A percentile compares a stretch with the other conserved stretches of the same genome.
Evolutionary conservation across 768 basidiomycete species (phyloP).

Genomic region (Agrocybe pediades): DNA sequence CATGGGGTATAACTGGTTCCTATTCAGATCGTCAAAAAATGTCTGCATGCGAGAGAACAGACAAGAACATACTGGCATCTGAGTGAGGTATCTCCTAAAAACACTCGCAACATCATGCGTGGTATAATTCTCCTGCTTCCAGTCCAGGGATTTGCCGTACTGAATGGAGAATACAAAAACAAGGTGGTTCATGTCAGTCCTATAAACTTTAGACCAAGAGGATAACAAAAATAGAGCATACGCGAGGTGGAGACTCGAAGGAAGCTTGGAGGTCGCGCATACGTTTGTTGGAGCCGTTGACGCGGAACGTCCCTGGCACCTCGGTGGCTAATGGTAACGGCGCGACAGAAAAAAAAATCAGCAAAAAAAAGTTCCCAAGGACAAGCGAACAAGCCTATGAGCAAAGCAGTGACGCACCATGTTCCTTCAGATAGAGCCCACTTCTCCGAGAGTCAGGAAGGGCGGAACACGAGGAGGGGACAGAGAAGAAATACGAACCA

Average conservation of each 20-base stretch:
- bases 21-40: slow-evolving; percentile 28
- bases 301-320: slow-evolving; percentile 91
- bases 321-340: slow-evolving; percentile 65
- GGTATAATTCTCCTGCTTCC: slow-evolving; percentile 85
- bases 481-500: slow-evolving; percentile 61
- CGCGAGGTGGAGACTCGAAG: slow-evolving; percentile 89
- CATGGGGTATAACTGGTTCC: slow-evolving; percentile 95
- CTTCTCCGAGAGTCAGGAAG: slow-evolving; percentile 37
- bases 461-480: slow-evolving; percentile 3
- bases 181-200: background rate
- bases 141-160: slow-evolving; percentile 94
- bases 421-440: slow-evolving; percentile 93
- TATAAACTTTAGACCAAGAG: background rate
- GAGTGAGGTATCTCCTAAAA: slow-evolving; percentile 92
- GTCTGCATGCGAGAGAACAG: background rate
- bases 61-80: slow-evolving; percentile 81
- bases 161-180: slow-evolving; percentile 30
- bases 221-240: slow-evolving; percentile 33
- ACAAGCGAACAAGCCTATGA: background rate
- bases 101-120: slow-evolving; percentile 97
- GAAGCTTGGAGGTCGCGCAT: slow-evolving; percentile 93
- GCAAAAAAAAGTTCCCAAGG: background rate
- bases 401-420: slow-evolving; percentile 52
- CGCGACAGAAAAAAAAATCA: slow-evolving; percentile 3
- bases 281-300: slow-evolving; percentile 92